Conservation (phyloP, 192 early-diverging fungal genomes). For the Backusella sp. region DNA sequence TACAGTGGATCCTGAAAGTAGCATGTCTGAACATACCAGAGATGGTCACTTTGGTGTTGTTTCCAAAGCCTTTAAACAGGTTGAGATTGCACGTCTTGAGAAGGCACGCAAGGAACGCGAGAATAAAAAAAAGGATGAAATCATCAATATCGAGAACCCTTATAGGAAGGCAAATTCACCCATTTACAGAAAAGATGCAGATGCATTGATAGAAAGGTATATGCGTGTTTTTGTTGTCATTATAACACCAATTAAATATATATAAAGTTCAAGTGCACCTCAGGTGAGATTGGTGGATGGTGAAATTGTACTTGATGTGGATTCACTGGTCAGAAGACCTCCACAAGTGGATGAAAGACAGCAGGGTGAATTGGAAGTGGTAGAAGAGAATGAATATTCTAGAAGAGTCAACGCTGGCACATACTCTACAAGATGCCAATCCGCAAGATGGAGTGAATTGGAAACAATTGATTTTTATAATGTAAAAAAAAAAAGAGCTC, state of each 20-base stretch:
- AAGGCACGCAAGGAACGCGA: background rate
- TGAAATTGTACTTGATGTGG: conserved; percentile 33
- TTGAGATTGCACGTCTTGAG: background rate
- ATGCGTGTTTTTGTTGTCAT: too few relatives aligned
- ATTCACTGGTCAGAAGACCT: conserved; percentile 20
- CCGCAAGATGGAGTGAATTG: conserved; percentile 15
- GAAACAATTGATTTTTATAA: conserved; percentile 34
- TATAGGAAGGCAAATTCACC: background rate
- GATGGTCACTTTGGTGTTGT: conserved; percentile 25
- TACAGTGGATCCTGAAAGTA: conserved; percentile 13
- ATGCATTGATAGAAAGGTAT: background rate
- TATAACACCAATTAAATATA: too few relatives aligned
- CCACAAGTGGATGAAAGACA: conserved; percentile 6
- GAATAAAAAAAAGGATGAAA: background rate
- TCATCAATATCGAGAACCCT: background rate
- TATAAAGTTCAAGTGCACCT: conserved; percentile 19
- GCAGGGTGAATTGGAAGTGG: conserved; percentile 14
- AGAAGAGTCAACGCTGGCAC: conserved; percentile 14
- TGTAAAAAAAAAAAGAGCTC: background rate
- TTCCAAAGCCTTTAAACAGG: conserved; percentile 25
- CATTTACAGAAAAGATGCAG: background rate
- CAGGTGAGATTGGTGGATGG: conserved; percentile 36
- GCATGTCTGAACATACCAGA: conserved; percentile 20
- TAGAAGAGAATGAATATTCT: conserved; percentile 26
- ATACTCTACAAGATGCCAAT: conserved; percentile 6